phyloP scores from a whole-genome alignment of 345 rosid genomes.

The Corchorus olitorius region DNA sequence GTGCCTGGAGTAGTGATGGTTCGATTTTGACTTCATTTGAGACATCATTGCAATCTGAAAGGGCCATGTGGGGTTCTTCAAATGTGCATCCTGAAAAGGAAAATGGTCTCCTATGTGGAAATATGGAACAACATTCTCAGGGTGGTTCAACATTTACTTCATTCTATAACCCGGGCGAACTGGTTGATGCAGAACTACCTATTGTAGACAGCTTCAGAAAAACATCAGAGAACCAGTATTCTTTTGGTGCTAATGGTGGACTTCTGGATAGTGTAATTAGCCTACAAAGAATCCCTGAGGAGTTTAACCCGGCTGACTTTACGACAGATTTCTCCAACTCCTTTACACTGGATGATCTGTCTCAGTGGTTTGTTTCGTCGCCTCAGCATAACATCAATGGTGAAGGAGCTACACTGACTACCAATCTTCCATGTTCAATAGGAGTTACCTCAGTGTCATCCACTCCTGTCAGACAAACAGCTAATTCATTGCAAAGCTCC shows the following conservation, averaged over 20 bases:
- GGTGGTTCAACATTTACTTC: constrained; percentile 23
- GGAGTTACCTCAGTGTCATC: constrained; percentile 30
- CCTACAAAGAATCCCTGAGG: constrained; percentile 33
- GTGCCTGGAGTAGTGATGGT: not conserved
- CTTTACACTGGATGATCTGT: constrained; percentile 48
- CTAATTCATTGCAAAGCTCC: constrained; percentile 33
- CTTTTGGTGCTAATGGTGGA: constrained; percentile 17
- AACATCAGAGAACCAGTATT: constrained; percentile 17
- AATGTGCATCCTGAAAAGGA: constrained; percentile 10
- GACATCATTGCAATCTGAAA: constrained; percentile 4
- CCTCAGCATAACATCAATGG: constrained; percentile 34
- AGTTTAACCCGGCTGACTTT: constrained; percentile 42
- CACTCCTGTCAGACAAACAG: constrained; percentile 27
- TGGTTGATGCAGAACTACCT: constrained; percentile 21
- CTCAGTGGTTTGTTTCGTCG: constrained; percentile 52
- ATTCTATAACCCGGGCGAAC: constrained; percentile 22
- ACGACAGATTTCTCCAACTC: constrained; percentile 46
- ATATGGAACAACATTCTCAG: constrained; percentile 4
- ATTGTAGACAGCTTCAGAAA: constrained; percentile 21
- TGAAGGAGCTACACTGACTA: constrained; percentile 21
- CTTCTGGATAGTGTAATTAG: constrained; percentile 31
- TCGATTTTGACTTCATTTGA: constrained; percentile 18
- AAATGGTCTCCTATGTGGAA: not conserved
- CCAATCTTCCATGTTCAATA: constrained; percentile 28
- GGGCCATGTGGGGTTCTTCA: not conserved